Conservation (phyloP, 2,329 filamentous ascomycete genomes). For the Monilinia laxa region DNA sequence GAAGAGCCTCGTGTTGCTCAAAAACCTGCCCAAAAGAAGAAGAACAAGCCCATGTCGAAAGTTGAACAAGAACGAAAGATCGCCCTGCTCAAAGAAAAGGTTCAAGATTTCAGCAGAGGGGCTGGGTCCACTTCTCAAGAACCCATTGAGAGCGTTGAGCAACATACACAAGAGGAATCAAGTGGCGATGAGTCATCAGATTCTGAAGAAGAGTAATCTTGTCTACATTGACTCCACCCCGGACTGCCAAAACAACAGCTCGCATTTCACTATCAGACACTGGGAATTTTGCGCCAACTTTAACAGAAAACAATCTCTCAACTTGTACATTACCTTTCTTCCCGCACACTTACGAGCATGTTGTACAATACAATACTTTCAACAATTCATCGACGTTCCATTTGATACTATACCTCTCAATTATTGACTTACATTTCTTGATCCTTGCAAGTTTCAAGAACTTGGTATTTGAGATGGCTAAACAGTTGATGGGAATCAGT, state of each 20-base stretch:
- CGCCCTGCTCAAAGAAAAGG: constrained; percentile 59
- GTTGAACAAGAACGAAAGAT: constrained; percentile 68
- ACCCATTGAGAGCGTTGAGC: constrained; percentile 41
- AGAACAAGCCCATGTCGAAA: constrained; percentile 75
- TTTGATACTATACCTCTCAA: neutral
- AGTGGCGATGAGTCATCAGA: constrained; percentile 55
- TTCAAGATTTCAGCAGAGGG: constrained; percentile 46
- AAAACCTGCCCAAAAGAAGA: constrained; percentile 48
- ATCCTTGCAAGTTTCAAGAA: no score
- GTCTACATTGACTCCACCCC: neutral
- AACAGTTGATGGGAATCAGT: neutral
- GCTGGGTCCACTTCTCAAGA: constrained; percentile 42
- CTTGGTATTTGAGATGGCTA: neutral
- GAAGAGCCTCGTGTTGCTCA: constrained; percentile 36
- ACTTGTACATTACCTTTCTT: constrained; percentile 30
- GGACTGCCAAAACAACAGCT: neutral
- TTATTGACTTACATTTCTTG: neutral
- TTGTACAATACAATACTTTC: constrained; percentile 28
- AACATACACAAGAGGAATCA: constrained; percentile 44
- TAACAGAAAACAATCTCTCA: constrained; percentile 3
- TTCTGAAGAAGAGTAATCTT: constrained; percentile 48
- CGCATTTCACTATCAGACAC: neutral
- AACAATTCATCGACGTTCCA: neutral
- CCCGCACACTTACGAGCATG: constrained; percentile 22
- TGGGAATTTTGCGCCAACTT: neutral